Conservation (phyloP, 257 asterid genomes). For the Solanum boliviense region DNA sequence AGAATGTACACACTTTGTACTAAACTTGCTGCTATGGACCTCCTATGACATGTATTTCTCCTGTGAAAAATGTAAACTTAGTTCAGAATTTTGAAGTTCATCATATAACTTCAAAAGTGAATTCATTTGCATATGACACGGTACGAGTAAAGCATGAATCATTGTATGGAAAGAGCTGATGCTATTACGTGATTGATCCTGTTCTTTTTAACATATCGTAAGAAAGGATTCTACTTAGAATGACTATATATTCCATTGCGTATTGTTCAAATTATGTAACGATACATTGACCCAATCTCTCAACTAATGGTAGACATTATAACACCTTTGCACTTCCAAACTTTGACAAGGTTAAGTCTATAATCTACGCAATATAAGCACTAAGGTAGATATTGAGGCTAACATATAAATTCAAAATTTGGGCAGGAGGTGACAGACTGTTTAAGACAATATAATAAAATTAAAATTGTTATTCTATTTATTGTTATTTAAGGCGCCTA, state of each 20-base stretch:
- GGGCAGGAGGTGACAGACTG: background rate
- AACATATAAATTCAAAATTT: background rate
- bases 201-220: background rate
- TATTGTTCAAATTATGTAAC: background rate
- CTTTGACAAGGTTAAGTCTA: background rate
- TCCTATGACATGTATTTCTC: slow-evolving; percentile 49
- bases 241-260: too few relatives aligned
- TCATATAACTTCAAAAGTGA: background rate
- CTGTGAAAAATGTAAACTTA: slow-evolving; percentile 6
- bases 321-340: background rate
- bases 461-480: too few relatives aligned
- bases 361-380: background rate
- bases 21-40: slow-evolving; percentile 53
- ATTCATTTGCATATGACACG: too few relatives aligned
- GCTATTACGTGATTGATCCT: background rate
- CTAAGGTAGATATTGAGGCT: background rate
- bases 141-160: too few relatives aligned
- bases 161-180: too few relatives aligned
- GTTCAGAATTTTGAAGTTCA: background rate
- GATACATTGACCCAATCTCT: background rate
- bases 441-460: too few relatives aligned
- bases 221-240: background rate
- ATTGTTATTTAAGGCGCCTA: background rate
- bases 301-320: background rate
- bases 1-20: slow-evolving; percentile 56